phyloP scores from a whole-genome alignment of 306 rosid species.

The Quercus ilex region DNA sequence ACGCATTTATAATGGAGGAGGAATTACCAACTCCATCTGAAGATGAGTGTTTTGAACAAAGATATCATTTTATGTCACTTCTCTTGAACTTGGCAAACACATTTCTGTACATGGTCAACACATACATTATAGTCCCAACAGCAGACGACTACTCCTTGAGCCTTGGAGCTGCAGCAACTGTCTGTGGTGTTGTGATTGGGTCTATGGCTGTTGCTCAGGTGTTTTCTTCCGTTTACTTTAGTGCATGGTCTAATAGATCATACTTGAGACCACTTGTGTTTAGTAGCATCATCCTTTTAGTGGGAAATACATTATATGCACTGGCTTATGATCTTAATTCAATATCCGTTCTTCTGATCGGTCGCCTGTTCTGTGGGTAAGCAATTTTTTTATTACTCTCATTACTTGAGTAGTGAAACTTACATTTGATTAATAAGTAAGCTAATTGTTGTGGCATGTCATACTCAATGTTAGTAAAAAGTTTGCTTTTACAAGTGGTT shows the following conservation, averaged over 20 bases:
- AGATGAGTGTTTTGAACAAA: constrained; percentile 61
- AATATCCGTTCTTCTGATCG: constrained; percentile 86
- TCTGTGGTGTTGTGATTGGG: constrained; percentile 95
- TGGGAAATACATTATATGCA: constrained; percentile 79
- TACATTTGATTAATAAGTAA: background rate
- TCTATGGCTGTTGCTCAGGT: constrained; percentile 99
- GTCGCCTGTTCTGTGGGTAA: constrained; percentile 96
- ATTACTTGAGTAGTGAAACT: constrained; percentile 11
- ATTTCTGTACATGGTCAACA: constrained; percentile 95
- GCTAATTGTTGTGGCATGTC: background rate
- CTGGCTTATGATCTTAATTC: constrained; percentile 79
- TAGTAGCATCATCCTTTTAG: constrained; percentile 79
- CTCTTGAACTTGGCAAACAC: constrained; percentile 87
- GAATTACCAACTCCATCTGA: constrained; percentile 71
- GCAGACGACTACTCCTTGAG: constrained; percentile 94
- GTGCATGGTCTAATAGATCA: constrained; percentile 98
- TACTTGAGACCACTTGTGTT: constrained; percentile 91
- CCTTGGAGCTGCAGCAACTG: constrained; percentile 98
- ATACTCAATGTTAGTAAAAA: background rate
- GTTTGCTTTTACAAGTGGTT: background rate
- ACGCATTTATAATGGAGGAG: constrained; percentile 93
- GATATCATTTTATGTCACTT: constrained; percentile 85
- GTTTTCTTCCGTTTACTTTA: constrained; percentile 95
- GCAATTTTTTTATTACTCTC: constrained; percentile 24
- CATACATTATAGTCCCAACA: constrained; percentile 96